phyloP scores from a whole-genome alignment of 306 rosid species.

The Ammopiptanthus mongolicus region DNA sequence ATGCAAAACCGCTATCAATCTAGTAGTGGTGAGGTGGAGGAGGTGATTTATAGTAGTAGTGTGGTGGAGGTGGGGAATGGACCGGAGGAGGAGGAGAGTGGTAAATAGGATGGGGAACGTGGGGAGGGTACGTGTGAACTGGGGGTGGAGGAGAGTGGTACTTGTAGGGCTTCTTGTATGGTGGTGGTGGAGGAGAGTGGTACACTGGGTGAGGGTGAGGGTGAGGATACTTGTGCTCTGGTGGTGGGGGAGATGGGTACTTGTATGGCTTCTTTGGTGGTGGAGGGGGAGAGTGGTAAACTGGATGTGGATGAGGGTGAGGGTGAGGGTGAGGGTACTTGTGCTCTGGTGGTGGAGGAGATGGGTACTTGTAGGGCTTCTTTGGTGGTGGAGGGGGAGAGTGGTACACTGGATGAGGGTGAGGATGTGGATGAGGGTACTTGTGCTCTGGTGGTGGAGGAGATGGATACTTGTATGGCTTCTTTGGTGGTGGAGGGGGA shows the following conservation, averaged over 20 bases:
- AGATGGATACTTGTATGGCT: too few relatives aligned
- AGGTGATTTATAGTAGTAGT: conserved; percentile 43
- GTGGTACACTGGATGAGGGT: not conserved
- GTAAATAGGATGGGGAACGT: conserved; percentile 5
- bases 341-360: not conserved
- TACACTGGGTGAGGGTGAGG: not conserved
- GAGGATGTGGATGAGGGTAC: too few relatives aligned
- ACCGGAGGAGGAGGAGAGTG: conserved; percentile 32
- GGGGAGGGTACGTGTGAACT: not conserved
- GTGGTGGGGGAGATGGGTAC: conserved; percentile 18
- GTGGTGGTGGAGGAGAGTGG: conserved; percentile 11
- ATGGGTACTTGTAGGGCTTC: not conserved
- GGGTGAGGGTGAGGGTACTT: not conserved
- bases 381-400: not conserved
- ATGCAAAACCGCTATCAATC: conserved; percentile 5
- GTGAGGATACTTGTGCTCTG: not conserved
- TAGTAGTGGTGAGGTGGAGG: conserved; percentile 72
- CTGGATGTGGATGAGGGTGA: not conserved
- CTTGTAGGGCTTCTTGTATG: not conserved
- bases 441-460: not conserved
- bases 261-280: conserved; percentile 11
- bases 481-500: not conserved
- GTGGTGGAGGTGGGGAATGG: conserved; percentile 37
- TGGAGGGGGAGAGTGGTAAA: not conserved
- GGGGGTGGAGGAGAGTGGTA: conserved; percentile 22